phyloP scores from a whole-genome alignment of 2,329 filamentous ascomycete genomes.

The Fusarium algeriense region DNA sequence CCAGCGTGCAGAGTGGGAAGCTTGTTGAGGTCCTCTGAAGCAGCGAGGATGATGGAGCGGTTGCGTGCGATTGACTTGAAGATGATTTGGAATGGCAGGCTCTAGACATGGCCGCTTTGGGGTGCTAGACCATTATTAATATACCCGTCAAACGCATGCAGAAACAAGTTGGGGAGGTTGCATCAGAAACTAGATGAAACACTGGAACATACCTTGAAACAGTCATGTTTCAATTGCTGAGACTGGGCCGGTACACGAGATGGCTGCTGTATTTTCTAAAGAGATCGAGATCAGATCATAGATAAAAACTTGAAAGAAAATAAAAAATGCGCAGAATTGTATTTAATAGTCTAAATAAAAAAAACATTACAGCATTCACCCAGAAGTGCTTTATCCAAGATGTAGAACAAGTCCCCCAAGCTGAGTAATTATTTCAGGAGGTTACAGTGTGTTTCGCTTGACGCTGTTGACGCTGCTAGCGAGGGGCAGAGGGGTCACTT shows the following conservation, averaged over 20 bases:
- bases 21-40: background rate
- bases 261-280: background rate
- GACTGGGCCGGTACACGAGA: background rate
- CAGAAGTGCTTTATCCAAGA: rapidly evolving
- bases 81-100: background rate
- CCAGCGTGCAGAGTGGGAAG: background rate
- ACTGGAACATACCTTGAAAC: background rate
- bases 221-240: background rate
- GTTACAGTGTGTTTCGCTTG: background rate
- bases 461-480: background rate
- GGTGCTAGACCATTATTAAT: background rate
- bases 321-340: rapidly evolving
- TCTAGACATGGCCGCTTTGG: rapidly evolving
- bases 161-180: rapidly evolving
- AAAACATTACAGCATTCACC: rapidly evolving
- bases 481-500: background rate
- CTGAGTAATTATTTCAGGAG: rapidly evolving
- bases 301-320: background rate
- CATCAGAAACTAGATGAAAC: background rate
- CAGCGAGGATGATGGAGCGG: background rate
- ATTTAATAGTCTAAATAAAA: background rate
- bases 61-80: background rate
- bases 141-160: rapidly evolving
- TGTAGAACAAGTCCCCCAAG: background rate
- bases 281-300: rapidly evolving